Evolutionary conservation across 768 basidiomycete species (phyloP).

Genomic region (Chalciporus sphaerocephalus): DNA sequence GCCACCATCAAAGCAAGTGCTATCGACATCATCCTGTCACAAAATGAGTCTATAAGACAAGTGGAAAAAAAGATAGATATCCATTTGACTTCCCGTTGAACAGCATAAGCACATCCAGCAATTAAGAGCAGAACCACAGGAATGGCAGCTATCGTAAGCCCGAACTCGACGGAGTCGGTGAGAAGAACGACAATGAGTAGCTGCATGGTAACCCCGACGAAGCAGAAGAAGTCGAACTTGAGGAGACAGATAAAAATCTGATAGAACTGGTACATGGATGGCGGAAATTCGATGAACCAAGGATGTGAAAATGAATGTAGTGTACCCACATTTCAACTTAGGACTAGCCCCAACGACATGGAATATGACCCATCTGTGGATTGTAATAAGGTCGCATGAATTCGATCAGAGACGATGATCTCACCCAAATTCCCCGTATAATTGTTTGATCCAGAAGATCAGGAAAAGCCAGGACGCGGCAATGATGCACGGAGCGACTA

Average conservation of each 20-base stretch:
- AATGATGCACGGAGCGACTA: conserved; percentile 70
- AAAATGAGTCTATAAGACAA: conserved; percentile 2
- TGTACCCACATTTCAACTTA: conserved; percentile 67
- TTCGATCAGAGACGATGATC: conserved; percentile 17
- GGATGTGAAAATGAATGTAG: background rate
- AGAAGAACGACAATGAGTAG: conserved; percentile 75
- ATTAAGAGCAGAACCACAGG: conserved; percentile 71
- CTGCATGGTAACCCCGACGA: conserved; percentile 88
- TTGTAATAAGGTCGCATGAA: conserved; percentile 3
- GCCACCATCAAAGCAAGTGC: conserved; percentile 77
- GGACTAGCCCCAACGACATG: conserved; percentile 85
- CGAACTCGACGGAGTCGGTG: conserved; percentile 67
- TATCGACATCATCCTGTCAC: conserved; percentile 56
- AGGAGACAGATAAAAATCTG: conserved; percentile 84
- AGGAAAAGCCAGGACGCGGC: conserved; percentile 61
- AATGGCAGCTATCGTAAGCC: conserved; percentile 76
- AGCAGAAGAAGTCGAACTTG: conserved; percentile 89
- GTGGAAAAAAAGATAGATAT: conserved; percentile 27
- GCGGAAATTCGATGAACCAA: conserved; percentile 6
- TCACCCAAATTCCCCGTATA: conserved; percentile 82
- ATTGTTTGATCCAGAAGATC: conserved; percentile 62
- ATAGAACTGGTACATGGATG: conserved; percentile 87
- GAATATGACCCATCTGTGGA: conserved; percentile 82
- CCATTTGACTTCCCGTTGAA: conserved; percentile 80
- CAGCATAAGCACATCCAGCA: conserved; percentile 60